Evolutionary conservation across 2,329 filamentous ascomycete genomes (phyloP), one percentile per base, ranked within the genome.

Genomic region (Colletotrichum musae): DNA sequence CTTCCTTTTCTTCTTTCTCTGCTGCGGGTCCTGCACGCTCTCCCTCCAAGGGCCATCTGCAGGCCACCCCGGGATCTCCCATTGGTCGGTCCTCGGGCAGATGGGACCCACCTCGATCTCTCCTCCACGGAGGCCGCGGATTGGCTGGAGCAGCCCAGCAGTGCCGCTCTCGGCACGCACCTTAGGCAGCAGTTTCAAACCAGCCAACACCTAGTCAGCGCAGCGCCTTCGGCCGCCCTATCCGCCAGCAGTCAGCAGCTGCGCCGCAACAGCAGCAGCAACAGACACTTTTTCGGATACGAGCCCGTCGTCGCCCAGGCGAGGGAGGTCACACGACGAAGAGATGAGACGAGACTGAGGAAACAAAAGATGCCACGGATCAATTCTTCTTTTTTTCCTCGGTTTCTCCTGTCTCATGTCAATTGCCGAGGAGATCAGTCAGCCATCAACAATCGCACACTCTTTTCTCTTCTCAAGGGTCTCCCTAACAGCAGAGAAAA

Each of bases 131-230:
- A 36, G 32, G 7, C 39, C 15, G 16, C 3, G 48, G 56, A 66
- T 66, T 66, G 63, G 63, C 10, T 21, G n/a, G 1, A 36, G 32
- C 32, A 9, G 2, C 7, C 7, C 32, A 2, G 32, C 32, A 12
- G 2, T 32, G 36, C 64, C 52, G 64, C 58, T 36, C 45, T 61
- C 52, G 64, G 64, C 6, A 13, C n/a, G n/a, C 45, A 6, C 32
- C 32, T 39, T 39, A 68, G 52, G 58, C 53, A 58, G 24, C 64
- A 64, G 64, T 64, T 63, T 68, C 45, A 50, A 18, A 47, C 48
- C 47, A 16, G 48, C 21, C 21, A 18, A 50, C 47, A 18, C 18
- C 18, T 18, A 24, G 21, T 24, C 21, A 24, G 21, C 21, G 21
- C 21, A 24, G 21, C 21, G 21, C 21, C 21, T 24, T 24, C 21